These are phyloP conservation scores for Apiospora malaysiana DNA, from an alignment of 2,329 filamentous ascomycete genomes.

Conservation along the genomic window DNA sequence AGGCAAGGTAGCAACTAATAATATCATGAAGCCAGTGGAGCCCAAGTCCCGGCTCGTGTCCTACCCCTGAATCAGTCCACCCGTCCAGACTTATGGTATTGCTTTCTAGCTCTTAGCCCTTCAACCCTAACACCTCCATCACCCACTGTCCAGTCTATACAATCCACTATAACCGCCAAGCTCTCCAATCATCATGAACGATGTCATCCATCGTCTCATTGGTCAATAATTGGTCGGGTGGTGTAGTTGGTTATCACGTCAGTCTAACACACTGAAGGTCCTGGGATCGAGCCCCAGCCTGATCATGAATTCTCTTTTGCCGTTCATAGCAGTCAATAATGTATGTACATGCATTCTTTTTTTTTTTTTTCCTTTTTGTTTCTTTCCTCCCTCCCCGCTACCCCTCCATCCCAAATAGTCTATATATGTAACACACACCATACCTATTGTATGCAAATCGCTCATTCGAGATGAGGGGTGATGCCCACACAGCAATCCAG, in stretches of 20 bases:
- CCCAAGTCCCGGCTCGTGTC: neutral
- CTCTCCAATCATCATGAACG: too few species aligned
- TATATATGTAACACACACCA: too few species aligned
- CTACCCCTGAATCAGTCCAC: neutral
- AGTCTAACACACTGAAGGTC: constrained; percentile 52
- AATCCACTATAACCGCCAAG: neutral
- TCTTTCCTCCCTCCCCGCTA: too few species aligned
- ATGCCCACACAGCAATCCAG: too few species aligned
- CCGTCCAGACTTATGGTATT: neutral
- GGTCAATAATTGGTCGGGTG: constrained; percentile 26
- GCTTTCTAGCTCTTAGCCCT: neutral
- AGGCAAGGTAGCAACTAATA: too few species aligned
- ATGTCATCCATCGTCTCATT: neutral
- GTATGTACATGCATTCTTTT: neutral
- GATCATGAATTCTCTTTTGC: neutral
- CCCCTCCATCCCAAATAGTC: too few species aligned
- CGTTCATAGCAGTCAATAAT: too few species aligned
- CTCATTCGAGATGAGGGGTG: too few species aligned
- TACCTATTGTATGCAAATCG: too few species aligned
- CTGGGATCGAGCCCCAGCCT: constrained; percentile 22
- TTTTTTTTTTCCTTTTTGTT: too few species aligned
- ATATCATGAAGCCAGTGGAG: neutral
- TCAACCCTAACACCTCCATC: too few species aligned
- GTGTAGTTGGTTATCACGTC: constrained; percentile 55
- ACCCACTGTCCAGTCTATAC: neutral